Conservation (phyloP, 108 stramenopile genomes). For the Cyclotella sp. region DNA sequence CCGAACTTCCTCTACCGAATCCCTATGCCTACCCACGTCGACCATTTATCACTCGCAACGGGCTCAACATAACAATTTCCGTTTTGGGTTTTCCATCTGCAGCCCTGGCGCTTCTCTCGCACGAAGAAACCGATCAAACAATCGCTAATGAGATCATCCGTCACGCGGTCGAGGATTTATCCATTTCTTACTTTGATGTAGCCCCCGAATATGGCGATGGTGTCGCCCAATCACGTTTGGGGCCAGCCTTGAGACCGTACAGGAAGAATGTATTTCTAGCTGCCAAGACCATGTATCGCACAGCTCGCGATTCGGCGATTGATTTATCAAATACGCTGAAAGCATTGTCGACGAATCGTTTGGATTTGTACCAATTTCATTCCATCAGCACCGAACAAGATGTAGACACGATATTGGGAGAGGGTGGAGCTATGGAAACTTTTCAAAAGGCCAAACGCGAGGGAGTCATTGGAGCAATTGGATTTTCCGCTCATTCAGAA, state of each 20-base stretch:
- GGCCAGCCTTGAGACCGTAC: slow-evolving; percentile 41
- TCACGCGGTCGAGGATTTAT: slow-evolving; percentile 40
- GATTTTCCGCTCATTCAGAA: slow-evolving; percentile 48
- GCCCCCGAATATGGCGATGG: slow-evolving; percentile 58
- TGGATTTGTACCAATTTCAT: slow-evolving; percentile 55
- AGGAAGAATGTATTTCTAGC: slow-evolving; percentile 38
- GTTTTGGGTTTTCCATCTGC: slow-evolving; percentile 43
- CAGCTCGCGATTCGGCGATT: slow-evolving; percentile 9
- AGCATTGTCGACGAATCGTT: slow-evolving; percentile 43
- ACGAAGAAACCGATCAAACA: slow-evolving; percentile 22
- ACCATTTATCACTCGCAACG: slow-evolving; percentile 36
- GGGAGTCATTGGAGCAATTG: slow-evolving; percentile 41
- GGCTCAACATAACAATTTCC: slow-evolving; percentile 31
- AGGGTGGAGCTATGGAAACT: slow-evolving; percentile 52
- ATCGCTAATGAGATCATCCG: slow-evolving; percentile 38
- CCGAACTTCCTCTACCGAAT: neutral
- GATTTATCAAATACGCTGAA: slow-evolving; percentile 46
- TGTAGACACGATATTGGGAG: slow-evolving; percentile 34
- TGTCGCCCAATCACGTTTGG: slow-evolving; percentile 38
- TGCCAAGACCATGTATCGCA: slow-evolving; percentile 55
- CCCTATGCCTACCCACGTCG: slow-evolving; percentile 38
- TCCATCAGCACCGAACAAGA: slow-evolving; percentile 47
- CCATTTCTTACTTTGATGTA: slow-evolving; percentile 52
- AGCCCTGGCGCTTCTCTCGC: slow-evolving; percentile 14
- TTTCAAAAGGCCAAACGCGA: slow-evolving; percentile 33